Evolutionary conservation across 192 early-diverging fungal genomes (phyloP), one percentile per base, ranked within the genome.

Genomic region (Chytriomyces sp.): DNA sequence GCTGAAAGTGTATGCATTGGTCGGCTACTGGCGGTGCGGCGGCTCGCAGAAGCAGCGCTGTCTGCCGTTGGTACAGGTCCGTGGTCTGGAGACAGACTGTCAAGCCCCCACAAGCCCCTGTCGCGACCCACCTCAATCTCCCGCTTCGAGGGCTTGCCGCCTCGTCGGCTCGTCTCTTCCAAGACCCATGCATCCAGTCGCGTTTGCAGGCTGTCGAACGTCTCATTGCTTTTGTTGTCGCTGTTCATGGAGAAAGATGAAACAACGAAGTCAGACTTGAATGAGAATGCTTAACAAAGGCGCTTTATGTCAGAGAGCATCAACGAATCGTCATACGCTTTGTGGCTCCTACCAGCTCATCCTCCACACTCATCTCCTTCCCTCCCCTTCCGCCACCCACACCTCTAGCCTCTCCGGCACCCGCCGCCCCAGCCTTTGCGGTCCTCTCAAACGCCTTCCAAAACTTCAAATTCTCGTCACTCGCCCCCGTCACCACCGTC

Each of bases 381-480:
- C 14, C 38, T 3, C 36, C 53, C 36, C 36, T 49, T 26, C 36
- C 36, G 34, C 62, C 74, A n/a, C 59, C 36, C 17, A 67, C 38
- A 6, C 32, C 33, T 28, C 40, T 55, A 10, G 8, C 39, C 25
- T 26, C 39, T 12, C 7, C 33, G 4, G 52, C 32, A 17, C 72
- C 64, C 40, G 19, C 55, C 25, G 14, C 52, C 6, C 67, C 74
- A 10, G 40, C 52, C 52, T 81, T 81, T 0, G 49, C 64, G 14
- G 56, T 63, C 49, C 66, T 68, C 64, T 88, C 85, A 71, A 82
- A 88, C 31, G 81, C 75, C 58, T 80, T 85, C 86, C 86, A 88
- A 65, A 88, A 85, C 77, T 88, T 88, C 31, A 88, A 70, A 34
- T 75, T 81, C 56, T 86, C 85, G 71, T 88, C 86, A 0, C 67